Base-by-base conservation (phyloP, 2,329 filamentous ascomycete genomes). In the Fusarium sp. region DNA sequence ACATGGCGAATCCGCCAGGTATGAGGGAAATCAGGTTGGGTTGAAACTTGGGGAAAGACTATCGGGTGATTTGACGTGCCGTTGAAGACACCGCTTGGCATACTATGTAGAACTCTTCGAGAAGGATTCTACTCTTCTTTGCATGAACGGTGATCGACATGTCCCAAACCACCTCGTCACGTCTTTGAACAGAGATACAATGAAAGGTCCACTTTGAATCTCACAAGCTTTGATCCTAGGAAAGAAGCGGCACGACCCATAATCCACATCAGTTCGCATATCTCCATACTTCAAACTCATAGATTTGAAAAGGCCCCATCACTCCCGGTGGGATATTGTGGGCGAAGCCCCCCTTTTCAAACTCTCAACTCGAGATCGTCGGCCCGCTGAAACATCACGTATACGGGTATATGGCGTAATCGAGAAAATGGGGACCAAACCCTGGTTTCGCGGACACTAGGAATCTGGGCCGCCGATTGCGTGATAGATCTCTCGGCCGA, bases 391-490 rank as follows among this genome's bases (percentile, higher is more conserved):
- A 37, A 57, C 20, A 37, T 6, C 34, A 24, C 31, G 54, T 57
- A 57, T 57, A 24, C 22, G 14, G 22, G 14, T 6, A 57, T 22
- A 57, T 57, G 54, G 54, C 54, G 54, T 57, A 57, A 57, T 57
- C 34, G 54, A 10, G 5, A 16, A 27, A 35, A 57, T 57, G 54
- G 54, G n/a, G 31, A 11, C 16, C 20, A 20, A 20, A n/a, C 47
- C 47, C 47, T 13, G 24, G 47, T 29, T 35, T 35, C 31, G 14
- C 52, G 54, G 54, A 24, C 16, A 57, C 54, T 57, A 57, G 54
- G 54, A 57, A 57, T 57, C 54, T 18, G 54, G 34, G 54, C 54
- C 54, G 34, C 34, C 54, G 54, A 57, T 57, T 57, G 54, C 54
- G 54, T 57, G 54, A n/a, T 37, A 57, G 54, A 57, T 57, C 54